A percentile compares a stretch with the other conserved stretches of the same genome.
phyloP scores from a whole-genome alignment of 306 rosid genomes.

The Alnus glutinosa region DNA sequence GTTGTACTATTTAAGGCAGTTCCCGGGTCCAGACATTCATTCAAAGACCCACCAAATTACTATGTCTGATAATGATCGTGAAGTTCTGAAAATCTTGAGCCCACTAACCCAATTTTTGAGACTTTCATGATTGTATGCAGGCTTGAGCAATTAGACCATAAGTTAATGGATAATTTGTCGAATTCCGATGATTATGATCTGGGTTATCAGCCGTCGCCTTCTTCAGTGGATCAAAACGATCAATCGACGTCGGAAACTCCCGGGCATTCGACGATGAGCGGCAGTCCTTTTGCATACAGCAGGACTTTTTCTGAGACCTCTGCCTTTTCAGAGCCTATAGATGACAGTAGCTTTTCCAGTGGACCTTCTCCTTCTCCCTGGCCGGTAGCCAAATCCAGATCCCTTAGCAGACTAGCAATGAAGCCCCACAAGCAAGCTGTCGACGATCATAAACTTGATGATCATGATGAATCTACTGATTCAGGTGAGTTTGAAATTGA shows the following conservation, averaged over 20 bases:
- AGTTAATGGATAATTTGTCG: conserved; percentile 55
- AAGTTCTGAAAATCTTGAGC: conserved; percentile 28
- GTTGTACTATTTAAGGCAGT: conserved; percentile 22
- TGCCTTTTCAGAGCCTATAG: conserved; percentile 59
- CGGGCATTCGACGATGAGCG: conserved; percentile 57
- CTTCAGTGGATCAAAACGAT: conserved; percentile 75
- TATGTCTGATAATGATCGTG: conserved; percentile 30
- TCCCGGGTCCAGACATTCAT: conserved; percentile 22
- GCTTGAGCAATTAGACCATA: conserved; percentile 37
- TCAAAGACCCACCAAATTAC: conserved; percentile 25
- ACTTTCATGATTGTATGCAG: conserved; percentile 49
- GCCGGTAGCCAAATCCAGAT: conserved; percentile 40
- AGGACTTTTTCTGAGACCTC: conserved; percentile 71
- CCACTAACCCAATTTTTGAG: conserved; percentile 24
- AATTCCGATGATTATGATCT: conserved; percentile 53
- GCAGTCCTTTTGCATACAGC: conserved; percentile 57
- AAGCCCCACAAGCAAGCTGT: conserved; percentile 38
- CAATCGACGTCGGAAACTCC: conserved; percentile 58
- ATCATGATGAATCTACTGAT: conserved; percentile 46
- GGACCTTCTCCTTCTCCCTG: conserved; percentile 64
- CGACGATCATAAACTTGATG: conserved; percentile 46
- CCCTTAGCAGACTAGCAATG: conserved; percentile 51
- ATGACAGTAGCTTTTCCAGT: conserved; percentile 53
- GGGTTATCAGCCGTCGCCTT: conserved; percentile 63
- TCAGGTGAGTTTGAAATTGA: conserved; percentile 50